Base-by-base conservation (phyloP, 805 yeast genomes). In the Candida verbasci region DNA sequence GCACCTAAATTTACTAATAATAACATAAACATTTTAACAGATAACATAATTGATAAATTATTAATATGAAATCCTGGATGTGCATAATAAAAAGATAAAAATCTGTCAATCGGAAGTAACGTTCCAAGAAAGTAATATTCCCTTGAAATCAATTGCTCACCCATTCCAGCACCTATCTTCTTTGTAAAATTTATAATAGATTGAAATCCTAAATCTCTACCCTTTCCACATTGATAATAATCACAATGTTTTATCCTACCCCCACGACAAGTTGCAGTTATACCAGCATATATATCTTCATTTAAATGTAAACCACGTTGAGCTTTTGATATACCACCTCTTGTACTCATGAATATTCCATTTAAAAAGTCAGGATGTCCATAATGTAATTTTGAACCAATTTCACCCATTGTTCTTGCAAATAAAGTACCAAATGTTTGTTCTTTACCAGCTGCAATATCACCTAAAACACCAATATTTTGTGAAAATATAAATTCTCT, bases 81-180 rank as follows among this genome's bases (percentile, higher is more conserved):
- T 0, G 97, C 97, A 62, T 91, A 91, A 59, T 86, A 91, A 60
- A 91, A 91, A 0, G 97, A 86, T 35, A 91, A 61, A 62, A 91
- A 89, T 33, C 96, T 63, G 56, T 91, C 97, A 29, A 89, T 70
- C 2, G 96, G 95, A 37, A 91, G 65, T 48, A 80, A 86, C 2
- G 96, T 86, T 1, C 97, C 97, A 42, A 91, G 59, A 58, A 86
- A 87, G 56, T 82, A 91, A 60, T 89, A 87, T 52, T 91, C 97
- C 51, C 97, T 73, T 5, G 96, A 86, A 23, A 91, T 62, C 58
- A 89, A 74, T 58, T 91, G 97, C 56, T 91, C 97, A 7, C 97
- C 97, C 97, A 91, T 91, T 34, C 97, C 97, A 29, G 96, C 93
- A 3, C 97, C 97, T 55, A 91, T 89, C 62, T 91, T 91, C 2